Evolutionary conservation across 352 stramenopile genomes (phyloP).

Genomic region (Globisporangium carolinianum): DNA sequence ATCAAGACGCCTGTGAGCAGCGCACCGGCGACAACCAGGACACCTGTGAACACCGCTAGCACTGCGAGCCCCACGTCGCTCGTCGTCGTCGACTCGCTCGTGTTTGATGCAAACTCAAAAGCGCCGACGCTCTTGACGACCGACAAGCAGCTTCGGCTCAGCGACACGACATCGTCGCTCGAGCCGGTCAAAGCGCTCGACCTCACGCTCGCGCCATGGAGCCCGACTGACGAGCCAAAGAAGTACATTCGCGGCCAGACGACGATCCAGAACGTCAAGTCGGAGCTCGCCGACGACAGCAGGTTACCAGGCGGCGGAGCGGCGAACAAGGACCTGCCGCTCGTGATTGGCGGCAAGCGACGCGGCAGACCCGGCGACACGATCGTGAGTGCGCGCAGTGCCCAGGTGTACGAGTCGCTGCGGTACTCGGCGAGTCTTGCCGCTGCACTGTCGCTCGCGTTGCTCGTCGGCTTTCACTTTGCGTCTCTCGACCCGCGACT

Average conservation of each 20-base stretch:
- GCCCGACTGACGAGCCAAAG: conserved; percentile 7
- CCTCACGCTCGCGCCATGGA: conserved; percentile 1
- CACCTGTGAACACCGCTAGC: too few relatives aligned
- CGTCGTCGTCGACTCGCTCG: conserved; percentile 3
- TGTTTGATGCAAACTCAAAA: background rate
- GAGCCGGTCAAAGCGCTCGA: conserved; percentile 5
- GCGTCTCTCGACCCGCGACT: conserved; percentile 12
- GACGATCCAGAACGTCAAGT: conserved; percentile 2
- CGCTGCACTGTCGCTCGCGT: conserved; percentile 13
- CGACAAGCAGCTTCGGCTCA: conserved; percentile 11
- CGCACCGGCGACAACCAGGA: background rate
- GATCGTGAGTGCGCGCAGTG: background rate
- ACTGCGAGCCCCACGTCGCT: background rate
- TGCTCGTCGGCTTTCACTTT: conserved; percentile 17
- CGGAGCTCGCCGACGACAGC: background rate
- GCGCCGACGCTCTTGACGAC: background rate
- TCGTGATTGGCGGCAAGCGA: conserved; percentile 9
- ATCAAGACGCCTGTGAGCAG: too few relatives aligned
- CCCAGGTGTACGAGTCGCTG: conserved; percentile 14
- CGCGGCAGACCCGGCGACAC: background rate
- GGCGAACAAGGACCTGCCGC: background rate
- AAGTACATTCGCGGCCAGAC: conserved; percentile 26
- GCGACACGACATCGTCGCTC: background rate
- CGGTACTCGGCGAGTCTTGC: conserved; percentile 12
- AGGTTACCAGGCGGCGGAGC: background rate